Base-by-base conservation (phyloP, 208 protist species). In the Chromosphaera perkinsii region DNA sequence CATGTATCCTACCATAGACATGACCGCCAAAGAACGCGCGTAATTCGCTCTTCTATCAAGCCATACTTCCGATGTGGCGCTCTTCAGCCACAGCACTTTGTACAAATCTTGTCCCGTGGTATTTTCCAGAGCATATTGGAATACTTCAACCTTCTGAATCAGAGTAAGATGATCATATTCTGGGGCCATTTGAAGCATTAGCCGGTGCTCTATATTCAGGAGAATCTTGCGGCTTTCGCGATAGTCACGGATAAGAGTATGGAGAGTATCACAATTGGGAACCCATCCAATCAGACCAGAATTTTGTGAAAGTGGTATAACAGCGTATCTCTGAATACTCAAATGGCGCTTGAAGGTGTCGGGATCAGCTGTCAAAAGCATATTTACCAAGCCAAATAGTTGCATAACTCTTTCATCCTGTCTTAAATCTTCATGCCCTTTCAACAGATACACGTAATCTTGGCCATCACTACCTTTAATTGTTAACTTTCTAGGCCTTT, bases 321-420 rank as follows among this genome's bases (percentile, higher is more conserved):
- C 94, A 42, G 90, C 67, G 80, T 98, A 99, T 59, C 89, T 80
- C 48, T 85, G 80, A 72, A 98, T 97, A 56, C 68, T 83, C 7
- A 97, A 76, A 36, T 94, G 92, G 1, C 33, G 32, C 55, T 76
- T 32, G 65, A 75, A 62, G 24, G 64, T 65, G 32, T 70, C 87
- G 52, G 85, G 85, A 72, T 96, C 91, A 17, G 77, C 79, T 12
- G 76, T 67, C 20, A 99, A 90, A 32, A 99, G 91, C 26, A 88
- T 95, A 83, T 99, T 98, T 22, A 99, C 93, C 5, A 99, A 83
- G 1, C 91, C 93, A 76, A 99, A 97, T 63, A 99, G 92, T 84
- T 99, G 96, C 97, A 99, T 99, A 17, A 99, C 96, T 36, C 97
- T 88, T 84, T 99, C 97, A 79, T 99, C 97, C 87, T 97, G 94